These are phyloP conservation scores for Aureobasidium sp. DNA, from an alignment of 2,329 filamentous ascomycete genomes.

Conservation along the genomic window DNA sequence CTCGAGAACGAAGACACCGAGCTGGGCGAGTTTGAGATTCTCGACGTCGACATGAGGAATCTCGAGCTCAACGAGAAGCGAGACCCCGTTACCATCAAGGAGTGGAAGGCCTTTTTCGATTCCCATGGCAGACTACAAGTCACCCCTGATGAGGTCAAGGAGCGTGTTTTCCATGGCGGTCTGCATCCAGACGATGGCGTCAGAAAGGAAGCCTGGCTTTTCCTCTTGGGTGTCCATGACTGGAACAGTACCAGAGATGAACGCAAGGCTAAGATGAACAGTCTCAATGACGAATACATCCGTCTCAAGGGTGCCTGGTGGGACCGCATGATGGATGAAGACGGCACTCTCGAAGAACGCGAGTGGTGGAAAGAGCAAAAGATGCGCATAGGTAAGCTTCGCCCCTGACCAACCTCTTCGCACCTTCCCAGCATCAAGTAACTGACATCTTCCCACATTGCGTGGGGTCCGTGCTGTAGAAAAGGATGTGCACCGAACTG, in stretches of 20 bases:
- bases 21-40: conserved; percentile 90
- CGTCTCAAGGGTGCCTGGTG: conserved; percentile 93
- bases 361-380: conserved; percentile 98
- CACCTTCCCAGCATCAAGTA: conserved; percentile 16
- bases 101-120: conserved; percentile 93
- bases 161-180: conserved; percentile 93
- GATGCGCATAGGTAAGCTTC: conserved; percentile 73
- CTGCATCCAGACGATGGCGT: conserved; percentile 84
- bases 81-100: conserved; percentile 68
- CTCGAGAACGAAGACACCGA: conserved; percentile 91
- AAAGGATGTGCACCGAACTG: conserved; percentile 96
- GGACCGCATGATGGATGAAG: conserved; percentile 81
- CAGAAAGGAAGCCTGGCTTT: conserved; percentile 93
- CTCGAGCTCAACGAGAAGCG: conserved; percentile 70
- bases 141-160: conserved; percentile 88
- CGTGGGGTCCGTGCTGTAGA: conserved; percentile 59
- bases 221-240: conserved; percentile 81
- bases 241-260: conserved; percentile 90
- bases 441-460: conserved; percentile 45
- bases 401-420: background rate
- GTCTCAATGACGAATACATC: conserved; percentile 85
- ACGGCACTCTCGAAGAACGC: conserved; percentile 69
- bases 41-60: conserved; percentile 61
- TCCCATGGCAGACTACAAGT: conserved; percentile 63
- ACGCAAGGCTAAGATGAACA: conserved; percentile 73